Evolutionary conservation across 2,329 filamentous ascomycete genomes (phyloP), one percentile per base, ranked within the genome.

Genomic region (Alternaria longipes): DNA sequence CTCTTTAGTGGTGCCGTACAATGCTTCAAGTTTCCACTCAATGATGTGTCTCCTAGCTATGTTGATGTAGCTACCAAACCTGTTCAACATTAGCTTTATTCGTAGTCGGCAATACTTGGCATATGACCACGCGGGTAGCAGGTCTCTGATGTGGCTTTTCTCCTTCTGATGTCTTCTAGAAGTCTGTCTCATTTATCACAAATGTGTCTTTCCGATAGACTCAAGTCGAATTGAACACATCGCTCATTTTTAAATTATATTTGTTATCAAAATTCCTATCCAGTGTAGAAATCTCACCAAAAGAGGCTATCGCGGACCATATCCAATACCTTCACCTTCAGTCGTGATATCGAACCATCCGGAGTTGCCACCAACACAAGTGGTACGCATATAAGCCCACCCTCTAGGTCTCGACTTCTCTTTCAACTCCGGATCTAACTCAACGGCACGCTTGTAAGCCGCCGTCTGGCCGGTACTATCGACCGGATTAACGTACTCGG

Each of bases 361-460:
- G 6, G 2, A 40, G 24, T 18, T 40, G 9, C 9, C 36, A 1
- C 50, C 50, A 16, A n/a, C 22, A 41, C 50, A 52, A 41, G 22
- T 52, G 4, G 24, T 26, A 22, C 50, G 22, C 36, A 41, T 1
- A 52, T 52, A 52, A 28, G 34, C 22, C 34, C 50, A 40, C 5
- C 22, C 50, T 34, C 34, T 52, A 0, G 50, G 34, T 24, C 50
- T 38, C 11, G n/a, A 34, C 50, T 38, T 38, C 34, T 14, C 3
- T 5, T 52, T 36, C 12, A 52, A 41, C 34, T 14, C 34, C 7
- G 50, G 50, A 8, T 41, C 34, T 16, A 52, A 18, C 2, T 6
- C 36, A n/a, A 52, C 34, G 16, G 50, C 50, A 18, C 34, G 34
- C 50, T 41, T 41, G 18, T 52, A 52, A 26, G 49, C 49, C 41